Conservation (phyloP, 768 basidiomycete genomes). For the Erythrobasidium yunnanense region DNA sequence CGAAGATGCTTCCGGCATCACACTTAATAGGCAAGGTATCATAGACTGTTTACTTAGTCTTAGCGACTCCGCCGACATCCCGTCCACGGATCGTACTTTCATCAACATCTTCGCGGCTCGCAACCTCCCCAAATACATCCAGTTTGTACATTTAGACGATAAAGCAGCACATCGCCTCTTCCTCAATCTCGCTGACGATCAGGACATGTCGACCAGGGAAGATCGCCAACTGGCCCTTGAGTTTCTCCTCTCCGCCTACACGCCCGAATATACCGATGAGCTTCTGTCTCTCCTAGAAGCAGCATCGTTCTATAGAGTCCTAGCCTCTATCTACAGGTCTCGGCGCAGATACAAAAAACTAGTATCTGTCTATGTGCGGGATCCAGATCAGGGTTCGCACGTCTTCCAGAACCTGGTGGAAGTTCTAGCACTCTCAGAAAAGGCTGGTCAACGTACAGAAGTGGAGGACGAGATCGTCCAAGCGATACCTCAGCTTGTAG, state of each 20-base stretch:
- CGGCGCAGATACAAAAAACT: constrained; percentile 67
- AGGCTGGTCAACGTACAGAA: constrained; percentile 41
- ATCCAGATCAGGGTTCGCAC: constrained; percentile 50
- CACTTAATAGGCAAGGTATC: background rate
- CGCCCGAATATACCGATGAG: constrained; percentile 55
- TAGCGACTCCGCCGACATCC: constrained; percentile 47
- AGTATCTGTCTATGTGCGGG: constrained; percentile 61
- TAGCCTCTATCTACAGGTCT: constrained; percentile 66
- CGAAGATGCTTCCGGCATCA: constrained; percentile 46
- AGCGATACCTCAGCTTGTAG: constrained; percentile 57
- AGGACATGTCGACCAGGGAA: constrained; percentile 67
- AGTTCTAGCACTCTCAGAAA: constrained; percentile 26
- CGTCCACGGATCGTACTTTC: constrained; percentile 61
- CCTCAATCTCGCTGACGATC: constrained; percentile 62
- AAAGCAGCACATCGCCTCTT: constrained; percentile 65
- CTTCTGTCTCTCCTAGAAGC: constrained; percentile 43
- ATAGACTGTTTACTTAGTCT: constrained; percentile 48
- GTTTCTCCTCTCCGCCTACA: constrained; percentile 81
- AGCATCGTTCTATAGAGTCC: constrained; percentile 83
- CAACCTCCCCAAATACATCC: constrained; percentile 91
- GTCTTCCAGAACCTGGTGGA: constrained; percentile 30
- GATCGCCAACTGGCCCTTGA: constrained; percentile 92
- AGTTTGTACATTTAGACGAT: constrained; percentile 61
- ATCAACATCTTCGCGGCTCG: constrained; percentile 91
- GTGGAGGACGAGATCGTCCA: constrained; percentile 50